Conservation (phyloP, 2,329 filamentous ascomycete species). For the Alternaria sp. region DNA sequence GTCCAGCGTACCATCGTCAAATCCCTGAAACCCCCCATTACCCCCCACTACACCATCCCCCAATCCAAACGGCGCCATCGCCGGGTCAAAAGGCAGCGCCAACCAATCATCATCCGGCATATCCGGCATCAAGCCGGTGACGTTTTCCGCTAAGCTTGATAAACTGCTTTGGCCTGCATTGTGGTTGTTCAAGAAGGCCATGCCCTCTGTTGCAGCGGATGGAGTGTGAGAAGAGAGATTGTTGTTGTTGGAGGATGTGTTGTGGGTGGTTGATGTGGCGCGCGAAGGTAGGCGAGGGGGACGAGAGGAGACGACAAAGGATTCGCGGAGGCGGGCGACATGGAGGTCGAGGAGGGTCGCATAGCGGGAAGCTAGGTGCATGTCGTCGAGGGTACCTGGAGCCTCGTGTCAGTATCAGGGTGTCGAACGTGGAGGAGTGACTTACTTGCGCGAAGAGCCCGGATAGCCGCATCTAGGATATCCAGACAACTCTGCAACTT, state of each 20-base stretch:
- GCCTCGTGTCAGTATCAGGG: slow-evolving; percentile 6
- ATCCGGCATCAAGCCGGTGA: slow-evolving; percentile 47
- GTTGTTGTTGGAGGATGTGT: slow-evolving; percentile 35
- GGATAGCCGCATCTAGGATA: slow-evolving; percentile 58
- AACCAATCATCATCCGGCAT: slow-evolving; percentile 52
- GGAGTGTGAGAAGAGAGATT: slow-evolving; percentile 29
- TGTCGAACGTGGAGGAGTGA: background rate
- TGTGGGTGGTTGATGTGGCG: slow-evolving; percentile 37
- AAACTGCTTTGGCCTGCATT: slow-evolving; percentile 48
- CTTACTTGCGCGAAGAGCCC: slow-evolving; percentile 56
- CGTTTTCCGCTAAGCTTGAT: slow-evolving; percentile 45
- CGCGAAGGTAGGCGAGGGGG: slow-evolving; percentile 47
- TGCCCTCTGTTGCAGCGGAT: slow-evolving; percentile 43
- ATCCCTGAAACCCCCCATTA: slow-evolving; percentile 46
- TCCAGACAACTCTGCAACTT: slow-evolving; percentile 60
- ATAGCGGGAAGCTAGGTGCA: slow-evolving; percentile 61
- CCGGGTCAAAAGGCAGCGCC: slow-evolving; percentile 50
- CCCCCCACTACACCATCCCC: slow-evolving; percentile 42
- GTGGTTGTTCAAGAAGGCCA: slow-evolving; percentile 49
- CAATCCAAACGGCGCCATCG: slow-evolving; percentile 50
- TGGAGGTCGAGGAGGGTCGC: slow-evolving; percentile 58
- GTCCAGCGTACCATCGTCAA: slow-evolving; percentile 50
- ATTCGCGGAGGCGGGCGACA: slow-evolving; percentile 48
- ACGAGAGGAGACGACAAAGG: slow-evolving; percentile 48
- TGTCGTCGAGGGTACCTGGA: slow-evolving; percentile 58